Base-by-base conservation (phyloP, 164 flowering plant species). In the Magnolia kwangsiensis region DNA sequence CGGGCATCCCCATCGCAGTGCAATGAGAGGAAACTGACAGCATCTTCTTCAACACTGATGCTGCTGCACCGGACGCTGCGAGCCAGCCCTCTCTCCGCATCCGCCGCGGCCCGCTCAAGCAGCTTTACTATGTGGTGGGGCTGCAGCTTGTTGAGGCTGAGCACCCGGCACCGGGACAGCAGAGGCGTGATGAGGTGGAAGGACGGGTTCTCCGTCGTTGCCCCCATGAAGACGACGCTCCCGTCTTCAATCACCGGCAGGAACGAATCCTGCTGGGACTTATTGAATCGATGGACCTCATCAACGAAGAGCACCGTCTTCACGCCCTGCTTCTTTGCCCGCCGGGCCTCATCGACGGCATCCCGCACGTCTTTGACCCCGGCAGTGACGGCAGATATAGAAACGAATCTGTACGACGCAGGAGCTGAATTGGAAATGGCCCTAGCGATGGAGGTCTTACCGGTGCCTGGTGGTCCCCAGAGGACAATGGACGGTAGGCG, bases 401-500 rank as follows among this genome's bases (percentile, higher is more conserved):
- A 85, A n/a, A 89, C 89, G 71, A 92, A 89, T 2, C 84, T 83
- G 73, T 88, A 88, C 0, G 78, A 76, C 1, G 76, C 66, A 0
- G 82, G 37, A 19, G 80, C 13, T 0, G 96, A 90, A 80, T 66
- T 74, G 37, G 85, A 85, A 63, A 92, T 81, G 66, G 96, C 93
- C 73, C 78, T 84, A 45, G 96, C 98, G 20, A 92, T 81, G 59
- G 98, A 87, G 75, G 98, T 92, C 84, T 94, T 94, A 73, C 98
- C 98, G 8, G 96, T 87, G 0, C 98, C 98, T 4, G 98, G 98
- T 0, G 96, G 97, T 72, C 98, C 98, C 98, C 98, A 94, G 51
- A 92, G 80, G 50, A 94, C 63, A 10, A 92, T 51, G 1, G 97
- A 94, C 61, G 98, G 96, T 19, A 94, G 85, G 24, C 89, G 89